phyloP scores from a whole-genome alignment of 257 asterid genomes.

The Striga asiatica region DNA sequence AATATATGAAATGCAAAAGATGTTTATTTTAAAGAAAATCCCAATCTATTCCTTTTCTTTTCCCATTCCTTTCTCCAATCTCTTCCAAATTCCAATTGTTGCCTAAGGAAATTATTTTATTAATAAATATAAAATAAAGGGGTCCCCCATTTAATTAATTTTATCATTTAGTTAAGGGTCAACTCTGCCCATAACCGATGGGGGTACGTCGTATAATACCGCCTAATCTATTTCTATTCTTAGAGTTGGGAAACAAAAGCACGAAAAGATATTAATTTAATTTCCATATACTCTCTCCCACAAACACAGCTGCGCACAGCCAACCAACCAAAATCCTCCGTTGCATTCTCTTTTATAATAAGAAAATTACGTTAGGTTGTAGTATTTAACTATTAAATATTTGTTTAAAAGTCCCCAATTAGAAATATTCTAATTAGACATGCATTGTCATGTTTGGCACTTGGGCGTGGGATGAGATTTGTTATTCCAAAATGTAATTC shows the following conservation, averaged over 20 bases:
- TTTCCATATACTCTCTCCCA: neutral
- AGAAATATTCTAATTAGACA: neutral
- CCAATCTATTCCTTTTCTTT: too few relatives aligned
- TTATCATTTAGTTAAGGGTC: too few relatives aligned
- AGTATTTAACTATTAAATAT: neutral
- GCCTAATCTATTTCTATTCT: constrained; percentile 18
- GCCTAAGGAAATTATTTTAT: too few relatives aligned
- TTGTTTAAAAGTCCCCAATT: constrained; percentile 10
- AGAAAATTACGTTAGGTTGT: constrained; percentile 7
- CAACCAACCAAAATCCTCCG: constrained; percentile 21
- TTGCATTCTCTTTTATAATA: neutral
- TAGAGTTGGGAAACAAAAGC: constrained; percentile 22
- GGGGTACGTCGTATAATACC: constrained; percentile 17
- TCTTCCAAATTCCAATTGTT: too few relatives aligned
- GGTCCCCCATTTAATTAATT: too few relatives aligned
- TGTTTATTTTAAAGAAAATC: too few relatives aligned
- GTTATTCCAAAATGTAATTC: too few relatives aligned
- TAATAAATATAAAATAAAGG: too few relatives aligned
- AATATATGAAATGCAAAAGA: too few relatives aligned
- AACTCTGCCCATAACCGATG: constrained; percentile 21
- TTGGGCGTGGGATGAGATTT: neutral
- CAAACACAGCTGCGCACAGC: constrained; percentile 24
- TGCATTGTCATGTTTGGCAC: neutral
- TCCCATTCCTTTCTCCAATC: too few relatives aligned
- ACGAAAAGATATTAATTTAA: constrained; percentile 10